phyloP scores from a whole-genome alignment of 176 grass and related monocot genomes.

The Musa itinerans region DNA sequence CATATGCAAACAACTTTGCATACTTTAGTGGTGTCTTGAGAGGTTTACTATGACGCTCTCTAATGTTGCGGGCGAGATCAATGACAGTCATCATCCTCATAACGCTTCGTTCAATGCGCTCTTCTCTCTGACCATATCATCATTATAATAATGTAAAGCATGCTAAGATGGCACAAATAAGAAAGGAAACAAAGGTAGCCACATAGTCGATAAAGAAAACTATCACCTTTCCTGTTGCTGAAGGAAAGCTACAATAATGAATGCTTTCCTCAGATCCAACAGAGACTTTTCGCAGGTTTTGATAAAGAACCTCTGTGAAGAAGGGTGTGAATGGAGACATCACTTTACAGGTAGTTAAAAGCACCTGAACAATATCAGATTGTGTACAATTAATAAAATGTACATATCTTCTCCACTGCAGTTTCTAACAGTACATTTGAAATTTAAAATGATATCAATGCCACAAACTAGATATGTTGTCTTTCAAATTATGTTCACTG shows the following conservation, averaged over 20 bases:
- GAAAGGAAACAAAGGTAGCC: slow-evolving; percentile 2
- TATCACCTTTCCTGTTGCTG: slow-evolving; percentile 64
- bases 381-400: not conserved
- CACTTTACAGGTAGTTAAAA: slow-evolving; percentile 73
- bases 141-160: slow-evolving; percentile 15
- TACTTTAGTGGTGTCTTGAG: slow-evolving; percentile 98
- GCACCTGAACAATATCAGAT: slow-evolving; percentile 48
- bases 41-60: slow-evolving; percentile 86
- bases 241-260: slow-evolving; percentile 90
- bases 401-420: not conserved
- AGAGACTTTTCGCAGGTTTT: slow-evolving; percentile 81
- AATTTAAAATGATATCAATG: not conserved
- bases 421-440: not conserved
- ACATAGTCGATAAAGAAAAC: slow-evolving; percentile 6
- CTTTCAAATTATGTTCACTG: not conserved
- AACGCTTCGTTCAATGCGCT: slow-evolving; percentile 95
- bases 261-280: slow-evolving; percentile 70
- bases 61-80: slow-evolving; percentile 90
- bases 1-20: not conserved
- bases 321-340: slow-evolving; percentile 99
- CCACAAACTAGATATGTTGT: not conserved
- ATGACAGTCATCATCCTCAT: slow-evolving; percentile 97
- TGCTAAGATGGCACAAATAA: slow-evolving; percentile 1
- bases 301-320: slow-evolving; percentile 96
- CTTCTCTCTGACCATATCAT: slow-evolving; percentile 63